Percentiles rank a stretch among this genome's conserved stretches.
Conservation (phyloP, 352 stramenopile species). For the Elongisporangium anandrum region DNA sequence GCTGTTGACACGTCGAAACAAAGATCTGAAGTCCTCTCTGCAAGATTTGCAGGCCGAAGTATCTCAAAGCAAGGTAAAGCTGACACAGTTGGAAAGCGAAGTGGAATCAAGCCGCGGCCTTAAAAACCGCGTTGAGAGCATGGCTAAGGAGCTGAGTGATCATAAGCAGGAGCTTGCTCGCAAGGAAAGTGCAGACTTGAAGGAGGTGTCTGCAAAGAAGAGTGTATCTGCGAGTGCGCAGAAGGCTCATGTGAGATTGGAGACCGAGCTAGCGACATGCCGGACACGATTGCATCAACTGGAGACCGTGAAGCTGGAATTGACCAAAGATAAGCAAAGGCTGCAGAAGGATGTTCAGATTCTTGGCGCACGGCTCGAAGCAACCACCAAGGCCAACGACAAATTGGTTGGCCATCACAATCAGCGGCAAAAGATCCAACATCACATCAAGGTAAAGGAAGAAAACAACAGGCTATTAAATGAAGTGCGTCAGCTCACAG, state of each 20-base stretch:
- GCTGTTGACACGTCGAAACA: not conserved
- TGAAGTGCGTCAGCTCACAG: slow-evolving; percentile 59
- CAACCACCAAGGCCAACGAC: slow-evolving; percentile 50
- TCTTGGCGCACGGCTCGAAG: slow-evolving; percentile 32
- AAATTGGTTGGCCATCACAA: slow-evolving; percentile 79
- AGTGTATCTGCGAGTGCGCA: not conserved
- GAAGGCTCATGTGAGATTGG: not conserved
- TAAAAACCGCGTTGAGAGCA: not conserved
- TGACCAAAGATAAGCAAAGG: slow-evolving; percentile 40
- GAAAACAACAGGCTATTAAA: slow-evolving; percentile 76
- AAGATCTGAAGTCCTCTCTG: not conserved
- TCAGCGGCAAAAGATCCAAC: slow-evolving; percentile 78
- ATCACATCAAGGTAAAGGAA: slow-evolving; percentile 78
- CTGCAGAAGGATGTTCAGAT: slow-evolving; percentile 31
- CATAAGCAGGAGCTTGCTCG: not conserved
- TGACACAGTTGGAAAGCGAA: not conserved
- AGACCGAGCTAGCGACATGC: slow-evolving; percentile 1
- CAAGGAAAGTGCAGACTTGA: not conserved
- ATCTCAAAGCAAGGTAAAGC: not conserved
- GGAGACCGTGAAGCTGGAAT: slow-evolving; percentile 15
- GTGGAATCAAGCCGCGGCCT: not conserved
- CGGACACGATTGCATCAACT: slow-evolving; percentile 7
- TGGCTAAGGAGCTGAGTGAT: not conserved
- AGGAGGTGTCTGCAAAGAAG: not conserved
- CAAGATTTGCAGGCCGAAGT: not conserved